A percentile compares a stretch with the other conserved stretches of the same genome.
Conservation (phyloP, 1,284 basidiomycete species). For the Anthracocystis panici-leucophaei region DNA sequence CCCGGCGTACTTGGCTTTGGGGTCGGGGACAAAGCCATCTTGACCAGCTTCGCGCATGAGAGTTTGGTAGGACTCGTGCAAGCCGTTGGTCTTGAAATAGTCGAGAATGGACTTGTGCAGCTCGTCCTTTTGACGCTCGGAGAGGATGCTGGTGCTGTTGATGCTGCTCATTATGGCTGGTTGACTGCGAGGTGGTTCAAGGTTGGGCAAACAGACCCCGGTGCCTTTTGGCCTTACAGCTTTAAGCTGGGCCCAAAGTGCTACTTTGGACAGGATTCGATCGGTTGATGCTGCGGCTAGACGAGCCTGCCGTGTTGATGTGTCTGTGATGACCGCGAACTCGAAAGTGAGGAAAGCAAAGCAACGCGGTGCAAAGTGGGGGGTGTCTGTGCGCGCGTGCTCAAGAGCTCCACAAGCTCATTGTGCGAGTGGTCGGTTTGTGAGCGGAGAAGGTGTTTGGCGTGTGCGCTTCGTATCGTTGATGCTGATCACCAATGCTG, state of each 20-base stretch:
- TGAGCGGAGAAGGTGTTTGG: not conserved
- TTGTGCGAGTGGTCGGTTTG: not conserved
- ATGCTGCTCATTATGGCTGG: slow-evolving; percentile 20
- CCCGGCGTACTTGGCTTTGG: slow-evolving; percentile 84
- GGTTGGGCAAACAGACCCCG: no score
- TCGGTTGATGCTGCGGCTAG: not conserved
- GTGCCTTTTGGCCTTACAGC: no score
- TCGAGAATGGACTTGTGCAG: slow-evolving; percentile 88
- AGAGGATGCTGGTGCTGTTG: slow-evolving; percentile 72
- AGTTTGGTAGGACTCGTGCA: slow-evolving; percentile 76
- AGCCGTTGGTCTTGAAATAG: slow-evolving; percentile 79
- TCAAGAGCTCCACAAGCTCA: slow-evolving; percentile 3
- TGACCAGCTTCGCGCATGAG: slow-evolving; percentile 74
- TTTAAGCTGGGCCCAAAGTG: no score
- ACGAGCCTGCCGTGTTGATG: no score
- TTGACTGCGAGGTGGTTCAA: not conserved
- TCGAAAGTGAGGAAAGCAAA: not conserved
- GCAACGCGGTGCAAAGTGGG: not conserved
- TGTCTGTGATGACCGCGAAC: not conserved
- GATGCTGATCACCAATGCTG: not conserved
- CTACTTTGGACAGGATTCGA: not conserved
- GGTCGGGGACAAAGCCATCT: slow-evolving; percentile 80
- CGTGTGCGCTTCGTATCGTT: not conserved
- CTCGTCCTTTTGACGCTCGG: slow-evolving; percentile 84
- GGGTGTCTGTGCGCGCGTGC: slow-evolving; percentile 2